These are phyloP conservation scores for Aethionema arabicum DNA, from an alignment of 345 rosid species.

Conservation along the genomic window DNA sequence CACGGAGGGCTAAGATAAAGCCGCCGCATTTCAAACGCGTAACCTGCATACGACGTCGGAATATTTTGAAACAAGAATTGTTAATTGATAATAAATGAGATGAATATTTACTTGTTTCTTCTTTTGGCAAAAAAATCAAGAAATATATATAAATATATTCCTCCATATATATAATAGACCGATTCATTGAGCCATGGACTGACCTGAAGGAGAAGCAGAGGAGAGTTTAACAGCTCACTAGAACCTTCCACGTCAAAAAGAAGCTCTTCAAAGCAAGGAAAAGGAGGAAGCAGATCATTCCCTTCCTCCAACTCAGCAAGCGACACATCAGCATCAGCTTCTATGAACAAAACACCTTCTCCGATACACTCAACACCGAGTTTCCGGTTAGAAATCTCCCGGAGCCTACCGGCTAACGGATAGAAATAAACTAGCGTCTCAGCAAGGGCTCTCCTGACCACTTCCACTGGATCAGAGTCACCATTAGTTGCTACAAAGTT, in stretches of 20 bases:
- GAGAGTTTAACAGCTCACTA: constrained; percentile 38
- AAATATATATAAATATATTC: no score
- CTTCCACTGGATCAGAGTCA: constrained; percentile 44
- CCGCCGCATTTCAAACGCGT: constrained; percentile 49
- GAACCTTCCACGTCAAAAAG: constrained; percentile 56
- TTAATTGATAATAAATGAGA: no score
- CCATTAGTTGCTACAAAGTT: constrained; percentile 19
- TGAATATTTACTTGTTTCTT: no score
- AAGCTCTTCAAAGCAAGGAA: constrained; percentile 55
- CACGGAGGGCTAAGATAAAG: constrained; percentile 45
- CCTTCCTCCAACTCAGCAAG: constrained; percentile 43
- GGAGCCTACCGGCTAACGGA: constrained; percentile 58
- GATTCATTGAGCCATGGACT: neutral
- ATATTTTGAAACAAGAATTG: no score
- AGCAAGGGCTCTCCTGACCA: constrained; percentile 43
- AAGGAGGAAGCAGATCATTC: constrained; percentile 50
- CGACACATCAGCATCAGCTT: constrained; percentile 52
- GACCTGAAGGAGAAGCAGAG: constrained; percentile 57
- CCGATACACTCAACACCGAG: constrained; percentile 59
- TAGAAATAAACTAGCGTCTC: constrained; percentile 47
- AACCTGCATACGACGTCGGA: constrained; percentile 30
- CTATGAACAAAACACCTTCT: constrained; percentile 50
- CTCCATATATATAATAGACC: no score
- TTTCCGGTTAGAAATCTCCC: constrained; percentile 44
- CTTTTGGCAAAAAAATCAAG: no score